A percentile compares a stretch with the other conserved stretches of the same genome.
Conservation (phyloP, 2,329 filamentous ascomycete genomes). For the Sporothrix pseudoabietina region DNA sequence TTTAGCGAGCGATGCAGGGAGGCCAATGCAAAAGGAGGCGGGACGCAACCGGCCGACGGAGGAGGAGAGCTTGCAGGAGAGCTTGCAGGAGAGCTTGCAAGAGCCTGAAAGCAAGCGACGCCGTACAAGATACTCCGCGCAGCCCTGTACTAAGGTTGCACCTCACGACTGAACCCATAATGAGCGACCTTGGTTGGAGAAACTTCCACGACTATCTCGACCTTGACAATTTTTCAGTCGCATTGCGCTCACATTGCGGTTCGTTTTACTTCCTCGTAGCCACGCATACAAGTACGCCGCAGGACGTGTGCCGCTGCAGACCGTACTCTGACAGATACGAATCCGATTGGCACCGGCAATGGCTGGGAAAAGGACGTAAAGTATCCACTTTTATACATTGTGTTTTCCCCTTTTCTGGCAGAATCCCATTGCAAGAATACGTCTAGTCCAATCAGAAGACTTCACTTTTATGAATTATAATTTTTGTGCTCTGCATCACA, state of each 20-base stretch:
- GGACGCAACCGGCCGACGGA: background rate
- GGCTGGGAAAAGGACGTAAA: background rate
- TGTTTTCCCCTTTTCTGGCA: conserved; percentile 4
- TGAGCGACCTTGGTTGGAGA: background rate
- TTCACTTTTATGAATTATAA: background rate
- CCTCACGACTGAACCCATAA: background rate
- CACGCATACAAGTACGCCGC: background rate
- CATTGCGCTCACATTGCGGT: too few relatives aligned
- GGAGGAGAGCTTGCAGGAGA: background rate
- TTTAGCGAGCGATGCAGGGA: background rate
- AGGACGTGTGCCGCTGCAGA: background rate
- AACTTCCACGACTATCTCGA: background rate
- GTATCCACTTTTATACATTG: background rate
- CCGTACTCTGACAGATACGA: background rate
- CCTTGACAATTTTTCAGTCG: background rate
- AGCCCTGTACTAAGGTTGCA: background rate
- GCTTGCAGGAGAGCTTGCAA: background rate
- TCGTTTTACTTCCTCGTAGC: background rate
- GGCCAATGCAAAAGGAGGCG: background rate
- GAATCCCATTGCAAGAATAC: background rate
- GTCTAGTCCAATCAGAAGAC: background rate
- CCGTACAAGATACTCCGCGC: background rate
- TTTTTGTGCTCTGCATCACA: background rate
- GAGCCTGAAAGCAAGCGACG: background rate
- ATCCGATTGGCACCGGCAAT: background rate